Conservation (phyloP, 768 basidiomycete genomes). For the Phylloporus scabripes region DNA sequence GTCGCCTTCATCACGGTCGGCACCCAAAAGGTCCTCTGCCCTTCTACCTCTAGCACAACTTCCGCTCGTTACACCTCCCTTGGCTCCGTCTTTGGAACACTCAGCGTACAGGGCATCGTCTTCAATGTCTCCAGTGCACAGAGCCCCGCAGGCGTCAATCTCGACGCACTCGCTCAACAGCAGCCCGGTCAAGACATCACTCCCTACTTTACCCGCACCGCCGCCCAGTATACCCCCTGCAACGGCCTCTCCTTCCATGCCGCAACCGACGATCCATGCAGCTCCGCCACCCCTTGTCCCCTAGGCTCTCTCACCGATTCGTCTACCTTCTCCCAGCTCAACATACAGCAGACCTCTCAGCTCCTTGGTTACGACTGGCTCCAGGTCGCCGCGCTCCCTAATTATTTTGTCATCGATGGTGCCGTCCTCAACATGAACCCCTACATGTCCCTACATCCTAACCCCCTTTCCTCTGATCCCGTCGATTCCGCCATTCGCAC, state of each 20-base stretch:
- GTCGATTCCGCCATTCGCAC: constrained; percentile 83
- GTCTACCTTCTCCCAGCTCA: constrained; percentile 54
- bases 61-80: constrained; percentile 45
- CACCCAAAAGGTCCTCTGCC: constrained; percentile 88
- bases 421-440: constrained; percentile 89
- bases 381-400: constrained; percentile 64
- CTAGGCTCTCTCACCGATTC: constrained; percentile 54
- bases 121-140: constrained; percentile 63
- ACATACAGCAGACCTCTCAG: constrained; percentile 58
- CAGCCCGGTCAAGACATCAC: constrained; percentile 86
- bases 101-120: constrained; percentile 72
- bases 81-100: constrained; percentile 52
- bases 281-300: constrained; percentile 53
- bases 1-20: constrained; percentile 95
- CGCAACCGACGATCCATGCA: constrained; percentile 74
- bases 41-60: constrained; percentile 43
- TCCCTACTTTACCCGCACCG: constrained; percentile 69
- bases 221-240: constrained; percentile 63
- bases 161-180: constrained; percentile 49
- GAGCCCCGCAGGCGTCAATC: constrained; percentile 46
- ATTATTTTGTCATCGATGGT: constrained; percentile 89
- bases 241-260: constrained; percentile 53
- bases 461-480: constrained; percentile 59
- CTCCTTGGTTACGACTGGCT: constrained; percentile 89
- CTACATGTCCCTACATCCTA: constrained; percentile 73